These are phyloP conservation scores for Boletellus emodensis DNA, from an alignment of 768 basidiomycete species.

Conservation along the genomic window DNA sequence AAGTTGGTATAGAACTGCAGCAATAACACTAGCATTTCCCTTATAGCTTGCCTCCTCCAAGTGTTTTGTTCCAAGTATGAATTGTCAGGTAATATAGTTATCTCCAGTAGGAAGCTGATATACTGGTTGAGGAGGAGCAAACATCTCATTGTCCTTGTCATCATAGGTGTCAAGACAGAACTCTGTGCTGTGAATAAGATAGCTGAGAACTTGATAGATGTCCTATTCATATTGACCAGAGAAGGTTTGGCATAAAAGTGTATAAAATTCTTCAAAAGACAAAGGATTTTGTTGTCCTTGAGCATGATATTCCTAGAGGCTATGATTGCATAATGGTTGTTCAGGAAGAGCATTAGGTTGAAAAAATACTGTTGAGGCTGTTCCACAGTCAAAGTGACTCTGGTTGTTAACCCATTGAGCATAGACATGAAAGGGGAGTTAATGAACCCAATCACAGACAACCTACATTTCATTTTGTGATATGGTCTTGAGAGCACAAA, in stretches of 20 bases:
- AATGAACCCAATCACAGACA: conserved; percentile 10
- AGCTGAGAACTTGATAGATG: conserved; percentile 22
- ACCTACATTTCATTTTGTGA: not conserved
- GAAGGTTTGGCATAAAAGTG: not conserved
- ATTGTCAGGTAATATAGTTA: too few relatives aligned
- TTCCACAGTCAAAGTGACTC: conserved; percentile 34
- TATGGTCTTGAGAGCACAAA: not conserved
- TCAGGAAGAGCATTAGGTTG: conserved; percentile 21
- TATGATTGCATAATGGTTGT: conserved; percentile 11
- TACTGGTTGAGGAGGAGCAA: conserved; percentile 21
- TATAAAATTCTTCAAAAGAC: conserved; percentile 18
- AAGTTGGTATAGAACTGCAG: conserved; percentile 12
- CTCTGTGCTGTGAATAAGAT: conserved; percentile 26
- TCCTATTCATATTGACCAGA: not conserved
- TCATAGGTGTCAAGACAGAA: conserved; percentile 30
- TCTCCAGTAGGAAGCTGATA: conserved; percentile 24
- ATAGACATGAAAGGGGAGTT: conserved; percentile 34
- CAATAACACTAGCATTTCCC: conserved; percentile 30
- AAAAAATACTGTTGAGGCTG: conserved; percentile 32
- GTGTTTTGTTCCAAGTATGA: too few relatives aligned
- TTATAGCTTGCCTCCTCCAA: conserved; percentile 41
- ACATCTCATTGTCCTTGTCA: conserved; percentile 6
- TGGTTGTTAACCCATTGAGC: conserved; percentile 37
- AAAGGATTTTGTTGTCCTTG: conserved; percentile 23
- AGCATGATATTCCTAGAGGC: conserved; percentile 19